These are phyloP conservation scores for Mychonastes homosphaera DNA, from an alignment of 139 green algal genomes.

Conservation along the genomic window DNA sequence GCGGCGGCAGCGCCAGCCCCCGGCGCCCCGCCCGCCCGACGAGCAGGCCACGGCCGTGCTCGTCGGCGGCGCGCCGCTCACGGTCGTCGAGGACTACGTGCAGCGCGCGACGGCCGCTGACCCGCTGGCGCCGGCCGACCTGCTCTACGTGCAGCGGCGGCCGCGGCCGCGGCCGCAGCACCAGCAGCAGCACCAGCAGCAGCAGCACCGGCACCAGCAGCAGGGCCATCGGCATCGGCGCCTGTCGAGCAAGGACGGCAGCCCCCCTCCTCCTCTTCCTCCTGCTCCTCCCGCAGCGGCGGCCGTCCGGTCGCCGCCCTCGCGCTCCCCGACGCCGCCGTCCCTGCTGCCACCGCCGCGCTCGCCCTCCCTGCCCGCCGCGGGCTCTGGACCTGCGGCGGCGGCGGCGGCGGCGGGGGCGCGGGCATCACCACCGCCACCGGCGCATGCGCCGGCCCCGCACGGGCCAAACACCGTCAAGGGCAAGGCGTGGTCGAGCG, in stretches of 20 bases:
- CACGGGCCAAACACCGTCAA: too few relatives aligned
- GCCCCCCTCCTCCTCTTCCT: too few relatives aligned
- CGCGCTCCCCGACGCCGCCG: conserved; percentile 4
- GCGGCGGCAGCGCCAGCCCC: neutral
- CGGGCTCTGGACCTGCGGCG: neutral
- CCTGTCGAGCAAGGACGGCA: too few relatives aligned
- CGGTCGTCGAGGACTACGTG: neutral
- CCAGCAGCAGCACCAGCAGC: conserved; percentile 1
- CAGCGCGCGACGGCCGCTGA: neutral
- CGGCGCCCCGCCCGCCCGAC: neutral
- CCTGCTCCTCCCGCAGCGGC: neutral
- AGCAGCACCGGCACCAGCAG: conserved; percentile 5
- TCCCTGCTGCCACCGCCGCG: conserved; percentile 1
- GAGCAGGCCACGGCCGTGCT: too few relatives aligned
- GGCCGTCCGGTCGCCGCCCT: neutral
- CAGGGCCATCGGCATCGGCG: too few relatives aligned
- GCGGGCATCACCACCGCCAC: too few relatives aligned
- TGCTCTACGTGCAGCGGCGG: neutral
- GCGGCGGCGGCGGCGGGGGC: too few relatives aligned
- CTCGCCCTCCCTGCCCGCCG: neutral
- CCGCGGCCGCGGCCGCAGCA: neutral
- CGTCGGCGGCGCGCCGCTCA: too few relatives aligned
- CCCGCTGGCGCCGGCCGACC: neutral
- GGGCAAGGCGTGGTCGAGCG: too few relatives aligned
- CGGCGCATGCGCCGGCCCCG: too few relatives aligned